Conservation (phyloP, 1,284 basidiomycete genomes). For the Inonotus hispidus region DNA sequence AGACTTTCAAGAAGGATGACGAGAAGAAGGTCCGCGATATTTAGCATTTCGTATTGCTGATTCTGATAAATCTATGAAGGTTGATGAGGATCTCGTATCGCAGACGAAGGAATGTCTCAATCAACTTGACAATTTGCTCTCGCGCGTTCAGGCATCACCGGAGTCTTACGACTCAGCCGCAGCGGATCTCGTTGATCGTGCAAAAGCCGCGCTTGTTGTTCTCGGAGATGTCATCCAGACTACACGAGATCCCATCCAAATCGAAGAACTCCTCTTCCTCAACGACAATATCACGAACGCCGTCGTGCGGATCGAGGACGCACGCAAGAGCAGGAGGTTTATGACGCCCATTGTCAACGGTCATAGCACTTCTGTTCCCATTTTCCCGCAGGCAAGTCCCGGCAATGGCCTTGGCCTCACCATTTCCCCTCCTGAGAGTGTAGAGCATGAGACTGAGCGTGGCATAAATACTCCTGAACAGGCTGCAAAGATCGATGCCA, state of each 20-base stretch:
- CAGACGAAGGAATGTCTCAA: constrained; percentile 46
- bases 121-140: constrained; percentile 44
- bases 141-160: constrained; percentile 33
- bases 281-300: constrained; percentile 66
- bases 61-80: constrained; percentile 27
- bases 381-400: constrained; percentile 5
- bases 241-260: constrained; percentile 48
- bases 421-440: not conserved
- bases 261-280: constrained; percentile 64
- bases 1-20: constrained; percentile 55
- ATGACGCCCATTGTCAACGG: not conserved
- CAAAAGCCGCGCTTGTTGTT: constrained; percentile 50
- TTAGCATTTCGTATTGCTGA: not conserved
- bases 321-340: constrained; percentile 5
- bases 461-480: not conserved
- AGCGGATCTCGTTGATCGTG: constrained; percentile 39
- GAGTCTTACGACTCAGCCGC: constrained; percentile 23
- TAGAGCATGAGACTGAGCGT: constrained; percentile 8
- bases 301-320: constrained; percentile 38
- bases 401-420: not conserved
- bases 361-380: not conserved
- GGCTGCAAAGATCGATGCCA: constrained; percentile 11
- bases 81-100: constrained; percentile 46
- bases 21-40: constrained; percentile 47
- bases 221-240: constrained; percentile 54